Evolutionary conservation across 257 asterid genomes (phyloP).

Genomic region (Echium plantagineum): DNA sequence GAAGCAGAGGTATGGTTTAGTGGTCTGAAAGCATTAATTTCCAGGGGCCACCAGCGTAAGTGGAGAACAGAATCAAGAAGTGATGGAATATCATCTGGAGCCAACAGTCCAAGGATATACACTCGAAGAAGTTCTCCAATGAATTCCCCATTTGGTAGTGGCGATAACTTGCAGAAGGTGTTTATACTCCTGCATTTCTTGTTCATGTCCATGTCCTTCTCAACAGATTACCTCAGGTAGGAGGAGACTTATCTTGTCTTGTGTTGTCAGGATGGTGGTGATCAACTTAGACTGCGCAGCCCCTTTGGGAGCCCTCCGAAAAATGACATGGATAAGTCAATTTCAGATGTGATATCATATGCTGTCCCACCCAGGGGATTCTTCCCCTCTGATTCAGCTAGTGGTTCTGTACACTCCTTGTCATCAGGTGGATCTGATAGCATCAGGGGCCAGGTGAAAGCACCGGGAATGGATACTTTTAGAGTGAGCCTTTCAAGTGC

Average conservation of each 20-base stretch:
- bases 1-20: constrained; percentile 99
- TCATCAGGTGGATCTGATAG: constrained; percentile 86
- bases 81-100: constrained; percentile 85
- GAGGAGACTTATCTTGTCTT: constrained; percentile 17
- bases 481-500: constrained; percentile 96
- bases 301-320: constrained; percentile 84
- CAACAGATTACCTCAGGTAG: constrained; percentile 6
- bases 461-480: constrained; percentile 68
- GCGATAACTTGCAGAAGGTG: constrained; percentile 74
- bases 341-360: constrained; percentile 58
- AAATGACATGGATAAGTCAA: constrained; percentile 56
- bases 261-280: constrained; percentile 53
- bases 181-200: constrained; percentile 2
- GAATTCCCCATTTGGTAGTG: constrained; percentile 76
- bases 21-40: constrained; percentile 82
- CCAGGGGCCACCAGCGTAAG: constrained; percentile 72
- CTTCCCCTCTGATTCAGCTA: constrained; percentile 67
- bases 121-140: constrained; percentile 83
- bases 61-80: constrained; percentile 85
- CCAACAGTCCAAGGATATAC: constrained; percentile 77
- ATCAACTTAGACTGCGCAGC: constrained; percentile 65
- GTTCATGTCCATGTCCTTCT: not conserved
- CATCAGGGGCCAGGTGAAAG: constrained; percentile 64
- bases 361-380: constrained; percentile 70
- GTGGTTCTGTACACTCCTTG: constrained; percentile 56